Evolutionary conservation across 495 filamentous ascomycete species (phyloP).

Genomic region (Podospora australis): DNA sequence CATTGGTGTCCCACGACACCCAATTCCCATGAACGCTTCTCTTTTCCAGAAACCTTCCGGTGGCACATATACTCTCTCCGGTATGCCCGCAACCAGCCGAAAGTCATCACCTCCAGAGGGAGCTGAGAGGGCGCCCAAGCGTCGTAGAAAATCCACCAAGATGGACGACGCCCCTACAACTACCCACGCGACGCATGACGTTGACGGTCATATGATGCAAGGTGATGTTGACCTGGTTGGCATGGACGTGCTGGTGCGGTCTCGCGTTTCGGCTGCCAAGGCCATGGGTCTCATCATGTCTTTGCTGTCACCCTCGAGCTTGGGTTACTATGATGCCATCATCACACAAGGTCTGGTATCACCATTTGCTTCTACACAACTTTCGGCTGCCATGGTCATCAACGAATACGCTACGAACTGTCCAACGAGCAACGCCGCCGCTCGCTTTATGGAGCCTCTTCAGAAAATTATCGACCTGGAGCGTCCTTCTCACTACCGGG

Average conservation of each 20-base stretch:
- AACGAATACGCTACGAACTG: conserved; percentile 76
- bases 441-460: conserved; percentile 50
- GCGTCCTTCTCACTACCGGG: conserved; percentile 74
- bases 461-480: conserved; percentile 71
- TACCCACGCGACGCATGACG: conserved; percentile 73
- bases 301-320: conserved; percentile 43
- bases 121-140: conserved; percentile 50
- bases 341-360: conserved; percentile 62
- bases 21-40: conserved; percentile 79
- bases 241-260: conserved; percentile 76
- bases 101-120: conserved; percentile 57
- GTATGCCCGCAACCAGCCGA: conserved; percentile 40
- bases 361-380: conserved; percentile 74
- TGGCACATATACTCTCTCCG: conserved; percentile 57
- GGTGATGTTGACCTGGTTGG: conserved; percentile 94
- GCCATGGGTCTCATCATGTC: conserved; percentile 75
- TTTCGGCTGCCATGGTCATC: conserved; percentile 74
- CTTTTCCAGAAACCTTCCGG: conserved; percentile 96
- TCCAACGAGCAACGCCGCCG: conserved; percentile 28
- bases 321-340: conserved; percentile 47
- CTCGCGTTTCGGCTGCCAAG: conserved; percentile 75
- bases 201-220: conserved; percentile 96
- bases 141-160: conserved; percentile 76
- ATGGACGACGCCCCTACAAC: conserved; percentile 58
- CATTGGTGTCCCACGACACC: conserved; percentile 82